These are phyloP conservation scores for Tricladium varicosporioides DNA, from an alignment of 2,329 filamentous ascomycete species.

Conservation along the genomic window DNA sequence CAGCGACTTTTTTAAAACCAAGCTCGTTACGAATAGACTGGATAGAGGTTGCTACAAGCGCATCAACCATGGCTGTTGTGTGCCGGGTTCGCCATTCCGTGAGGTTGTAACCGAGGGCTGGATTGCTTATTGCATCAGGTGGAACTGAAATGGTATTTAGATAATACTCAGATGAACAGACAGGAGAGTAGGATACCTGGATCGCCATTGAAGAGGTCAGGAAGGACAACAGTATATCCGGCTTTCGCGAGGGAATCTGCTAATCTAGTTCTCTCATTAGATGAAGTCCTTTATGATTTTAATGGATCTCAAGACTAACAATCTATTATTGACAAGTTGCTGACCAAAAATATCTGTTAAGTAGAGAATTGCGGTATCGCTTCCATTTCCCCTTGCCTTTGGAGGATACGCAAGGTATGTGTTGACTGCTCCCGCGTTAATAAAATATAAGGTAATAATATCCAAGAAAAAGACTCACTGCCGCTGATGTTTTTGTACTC, in stretches of 20 bases:
- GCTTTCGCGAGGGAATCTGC: conserved; percentile 66
- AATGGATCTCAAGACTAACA: conserved; percentile 6
- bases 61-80: conserved; percentile 41
- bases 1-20: conserved; percentile 52
- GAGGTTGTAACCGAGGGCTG: conserved; percentile 39
- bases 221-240: conserved; percentile 63
- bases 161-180: conserved; percentile 1
- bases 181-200: conserved; percentile 14
- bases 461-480: conserved; percentile 2
- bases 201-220: conserved; percentile 63
- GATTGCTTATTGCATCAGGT: not conserved
- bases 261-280: conserved; percentile 29
- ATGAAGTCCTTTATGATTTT: not conserved
- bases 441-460: not conserved
- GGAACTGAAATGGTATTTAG: not conserved
- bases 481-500: conserved; percentile 11
- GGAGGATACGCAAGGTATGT: conserved; percentile 54
- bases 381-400: conserved; percentile 42
- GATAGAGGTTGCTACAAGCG: conserved; percentile 46
- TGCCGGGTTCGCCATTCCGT: conserved; percentile 42
- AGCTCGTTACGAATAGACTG: conserved; percentile 45
- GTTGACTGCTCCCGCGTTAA: conserved; percentile 40
- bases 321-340: conserved; percentile 30
- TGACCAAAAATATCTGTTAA: conserved; percentile 57
- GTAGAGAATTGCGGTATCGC: conserved; percentile 54